Evolutionary conservation across 345 rosid genomes (phyloP), one percentile per base, ranked within the genome.

Genomic region (Salix arbutifolia): DNA sequence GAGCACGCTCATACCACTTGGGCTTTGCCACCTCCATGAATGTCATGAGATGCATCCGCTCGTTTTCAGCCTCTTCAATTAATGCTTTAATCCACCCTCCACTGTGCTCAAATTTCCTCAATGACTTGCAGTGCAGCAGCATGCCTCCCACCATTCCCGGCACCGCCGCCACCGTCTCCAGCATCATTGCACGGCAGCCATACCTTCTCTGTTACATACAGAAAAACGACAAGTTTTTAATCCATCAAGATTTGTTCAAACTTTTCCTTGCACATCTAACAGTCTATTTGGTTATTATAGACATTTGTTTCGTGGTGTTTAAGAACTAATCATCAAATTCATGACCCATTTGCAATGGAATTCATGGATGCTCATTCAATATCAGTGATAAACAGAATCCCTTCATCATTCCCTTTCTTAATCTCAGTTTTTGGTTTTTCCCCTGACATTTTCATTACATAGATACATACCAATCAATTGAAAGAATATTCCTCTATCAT

Each of bases 71-170:
- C 77, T 93, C 94, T 72, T 93, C 98, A 0, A 90, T 90, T 67
- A 93, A 76, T 28, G 98, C 93, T 68, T 90, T 93, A 75, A 91
- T 88, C 98, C 98, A 93, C n/a, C 94, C 97, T 23, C 98, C 97
- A 9, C 92, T 91, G 1, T 90, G 94, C 79, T 93, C 84, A 76
- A 93, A 91, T 83, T 76, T 88, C 48, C 93, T 86, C 44, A 93
- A 87, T 37, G 97, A 91, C 80, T 79, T 88, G 18, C 91, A 82
- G 81, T 93, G 98, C 52, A 88, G 93, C 61, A 93, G 84, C 97
- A 91, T 87, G 70, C 97, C 97, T 73, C 93, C 97, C 12, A 93
- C 94, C 91, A 93, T 90, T 35, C 96, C 92, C 2, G 98, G 98
- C 30, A 91, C 98, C 2, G 90, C 97, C 8, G 97, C 97, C 67